Conservation (phyloP, 2,329 filamentous ascomycete species). For the Incumbomyces delicatus region DNA sequence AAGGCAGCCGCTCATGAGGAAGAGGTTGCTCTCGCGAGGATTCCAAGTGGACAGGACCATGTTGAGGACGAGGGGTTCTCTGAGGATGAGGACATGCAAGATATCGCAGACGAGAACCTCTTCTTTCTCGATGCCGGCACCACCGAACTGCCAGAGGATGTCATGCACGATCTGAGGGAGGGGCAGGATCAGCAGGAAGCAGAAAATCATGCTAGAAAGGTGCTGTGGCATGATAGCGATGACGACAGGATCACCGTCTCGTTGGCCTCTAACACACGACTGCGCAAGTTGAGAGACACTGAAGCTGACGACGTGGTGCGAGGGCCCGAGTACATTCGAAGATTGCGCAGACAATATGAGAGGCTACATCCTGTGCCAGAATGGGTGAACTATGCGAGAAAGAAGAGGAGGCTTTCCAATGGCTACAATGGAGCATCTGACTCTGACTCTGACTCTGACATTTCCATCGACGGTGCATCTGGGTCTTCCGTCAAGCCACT, state of each 20-base stretch:
- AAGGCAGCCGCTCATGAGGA: conserved; percentile 45
- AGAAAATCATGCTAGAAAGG: conserved; percentile 25
- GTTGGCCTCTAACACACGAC: conserved; percentile 60
- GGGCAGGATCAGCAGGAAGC: conserved; percentile 17
- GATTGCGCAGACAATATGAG: conserved; percentile 68
- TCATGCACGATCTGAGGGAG: conserved; percentile 29
- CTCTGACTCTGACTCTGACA: conserved; percentile 42
- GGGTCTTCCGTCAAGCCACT: conserved; percentile 56
- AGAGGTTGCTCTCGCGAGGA: conserved; percentile 24
- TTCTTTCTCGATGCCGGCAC: conserved; percentile 71
- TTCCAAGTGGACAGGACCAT: conserved; percentile 22
- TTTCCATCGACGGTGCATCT: conserved; percentile 32
- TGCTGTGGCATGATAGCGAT: conserved; percentile 90
- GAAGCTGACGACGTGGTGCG: conserved; percentile 78
- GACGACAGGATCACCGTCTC: conserved; percentile 82
- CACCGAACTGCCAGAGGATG: conserved; percentile 26
- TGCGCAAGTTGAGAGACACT: conserved; percentile 72
- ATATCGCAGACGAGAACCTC: conserved; percentile 67
- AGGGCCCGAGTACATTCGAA: conserved; percentile 72
- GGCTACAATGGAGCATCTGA: conserved; percentile 25
- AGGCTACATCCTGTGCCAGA: conserved; percentile 51
- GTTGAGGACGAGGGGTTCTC: conserved; percentile 29
- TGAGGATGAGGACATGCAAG: conserved; percentile 47
- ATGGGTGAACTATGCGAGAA: conserved; percentile 41
- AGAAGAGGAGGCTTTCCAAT: conserved; percentile 13